Evolutionary conservation across 139 green algal genomes (phyloP).

Genomic region (Limnomonas spitsbergensis): DNA sequence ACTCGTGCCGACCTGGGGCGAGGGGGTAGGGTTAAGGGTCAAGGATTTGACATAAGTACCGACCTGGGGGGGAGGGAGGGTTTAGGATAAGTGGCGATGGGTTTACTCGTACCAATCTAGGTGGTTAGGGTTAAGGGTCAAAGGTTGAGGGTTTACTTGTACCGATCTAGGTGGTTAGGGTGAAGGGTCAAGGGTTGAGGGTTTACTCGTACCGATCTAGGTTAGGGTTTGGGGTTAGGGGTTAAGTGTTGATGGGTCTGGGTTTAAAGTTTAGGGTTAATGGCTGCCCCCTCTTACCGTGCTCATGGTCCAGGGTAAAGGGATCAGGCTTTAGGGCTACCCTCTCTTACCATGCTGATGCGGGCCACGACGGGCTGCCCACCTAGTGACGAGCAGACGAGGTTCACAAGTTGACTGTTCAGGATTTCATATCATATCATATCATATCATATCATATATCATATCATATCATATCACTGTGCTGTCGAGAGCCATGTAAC

Average conservation of each 20-base stretch:
- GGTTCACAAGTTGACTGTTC: no score
- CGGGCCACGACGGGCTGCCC: not conserved
- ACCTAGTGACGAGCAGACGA: not conserved
- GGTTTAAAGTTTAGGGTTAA: no score
- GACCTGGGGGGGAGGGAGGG: not conserved
- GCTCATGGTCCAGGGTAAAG: not conserved
- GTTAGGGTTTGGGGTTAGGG: not conserved
- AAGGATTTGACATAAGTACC: not conserved
- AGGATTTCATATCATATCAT: no score
- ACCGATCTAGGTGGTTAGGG: not conserved
- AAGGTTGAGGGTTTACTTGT: not conserved
- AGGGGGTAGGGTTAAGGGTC: not conserved
- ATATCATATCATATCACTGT: no score
- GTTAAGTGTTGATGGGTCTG: not conserved
- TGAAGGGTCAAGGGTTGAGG: not conserved
- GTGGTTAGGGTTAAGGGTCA: not conserved
- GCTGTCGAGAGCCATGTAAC: no score
- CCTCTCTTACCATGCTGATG: not conserved
- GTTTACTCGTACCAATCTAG: not conserved
- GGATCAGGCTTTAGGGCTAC: not conserved
- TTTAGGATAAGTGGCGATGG: not conserved
- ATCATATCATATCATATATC: no score
- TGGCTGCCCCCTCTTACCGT: no score
- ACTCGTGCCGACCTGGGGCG: not conserved
- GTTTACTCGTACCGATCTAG: no score